These are phyloP conservation scores for Tuber borchii DNA, from an alignment of 495 filamentous ascomycete genomes.

Conservation along the genomic window DNA sequence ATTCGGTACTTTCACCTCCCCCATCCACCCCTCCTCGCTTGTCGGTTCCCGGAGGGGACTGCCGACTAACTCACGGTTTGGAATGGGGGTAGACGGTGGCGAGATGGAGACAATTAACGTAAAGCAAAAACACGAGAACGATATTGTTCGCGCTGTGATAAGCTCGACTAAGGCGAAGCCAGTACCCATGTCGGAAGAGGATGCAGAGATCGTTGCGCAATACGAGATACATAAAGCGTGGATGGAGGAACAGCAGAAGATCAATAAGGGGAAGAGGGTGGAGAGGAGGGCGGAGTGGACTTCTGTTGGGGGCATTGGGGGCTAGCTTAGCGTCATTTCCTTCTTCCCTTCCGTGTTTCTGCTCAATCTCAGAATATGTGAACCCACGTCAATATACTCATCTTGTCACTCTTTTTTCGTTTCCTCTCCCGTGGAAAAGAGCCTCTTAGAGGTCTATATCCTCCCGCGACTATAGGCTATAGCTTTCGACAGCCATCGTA, in stretches of 20 bases:
- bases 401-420: neutral
- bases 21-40: constrained; percentile 4
- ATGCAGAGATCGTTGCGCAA: constrained; percentile 54
- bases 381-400: neutral
- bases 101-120: constrained; percentile 53
- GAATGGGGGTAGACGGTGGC: constrained; percentile 14
- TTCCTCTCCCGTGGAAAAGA: neutral
- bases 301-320: constrained; percentile 53
- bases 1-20: constrained; percentile 48
- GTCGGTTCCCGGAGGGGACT: neutral
- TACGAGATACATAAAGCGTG: constrained; percentile 53
- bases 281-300: constrained; percentile 57
- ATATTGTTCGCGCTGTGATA: constrained; percentile 65
- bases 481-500: neutral
- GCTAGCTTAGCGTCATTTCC: neutral
- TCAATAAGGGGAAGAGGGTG: constrained; percentile 55
- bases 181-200: constrained; percentile 55
- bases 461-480: neutral
- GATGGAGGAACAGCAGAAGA: constrained; percentile 51
- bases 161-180: constrained; percentile 59
- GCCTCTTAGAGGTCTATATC: neutral
- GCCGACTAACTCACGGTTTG: neutral
- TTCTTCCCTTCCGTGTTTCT: neutral
- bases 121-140: constrained; percentile 53
- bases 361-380: neutral